These are phyloP conservation scores for Coemansia guatemalensis DNA, from an alignment of 192 early-diverging fungal genomes.

Conservation along the genomic window DNA sequence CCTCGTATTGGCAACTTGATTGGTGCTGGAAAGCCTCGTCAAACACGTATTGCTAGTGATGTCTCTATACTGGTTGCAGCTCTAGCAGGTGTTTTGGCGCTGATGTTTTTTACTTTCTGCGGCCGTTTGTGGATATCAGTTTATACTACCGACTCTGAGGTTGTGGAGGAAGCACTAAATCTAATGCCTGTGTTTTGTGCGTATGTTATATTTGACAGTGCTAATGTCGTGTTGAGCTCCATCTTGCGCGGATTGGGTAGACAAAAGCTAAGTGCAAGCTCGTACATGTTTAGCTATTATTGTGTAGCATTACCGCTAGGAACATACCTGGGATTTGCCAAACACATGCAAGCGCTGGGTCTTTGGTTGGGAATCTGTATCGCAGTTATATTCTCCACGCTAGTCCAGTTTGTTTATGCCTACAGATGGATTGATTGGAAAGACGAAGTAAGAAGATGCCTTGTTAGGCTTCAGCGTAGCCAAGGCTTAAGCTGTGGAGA, in stretches of 20 bases:
- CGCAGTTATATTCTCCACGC: constrained; percentile 33
- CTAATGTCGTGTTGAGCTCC: constrained; percentile 60
- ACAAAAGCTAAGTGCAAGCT: constrained; percentile 54
- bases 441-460: constrained; percentile 32
- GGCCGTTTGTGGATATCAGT: constrained; percentile 62
- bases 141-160: constrained; percentile 45
- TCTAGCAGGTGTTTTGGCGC: constrained; percentile 54
- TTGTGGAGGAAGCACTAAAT: constrained; percentile 23
- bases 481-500: too few species aligned
- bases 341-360: constrained; percentile 58
- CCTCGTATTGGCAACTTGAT: constrained; percentile 78
- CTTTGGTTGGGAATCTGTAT: constrained; percentile 62
- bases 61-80: constrained; percentile 59
- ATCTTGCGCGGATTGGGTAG: constrained; percentile 55
- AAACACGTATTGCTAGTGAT: constrained; percentile 56
- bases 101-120: constrained; percentile 55
- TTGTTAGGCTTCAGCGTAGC: constrained; percentile 16
- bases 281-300: constrained; percentile 53
- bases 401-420: constrained; percentile 29
- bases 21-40: constrained; percentile 55
- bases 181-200: constrained; percentile 39
- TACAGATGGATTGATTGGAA: constrained; percentile 30
- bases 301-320: constrained; percentile 54
- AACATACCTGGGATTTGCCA: constrained; percentile 46
- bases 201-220: constrained; percentile 48